These are phyloP conservation scores for Takakia lepidozioides DNA, from an alignment of 225 moss, liverwort and hornwort genomes.

Conservation along the genomic window DNA sequence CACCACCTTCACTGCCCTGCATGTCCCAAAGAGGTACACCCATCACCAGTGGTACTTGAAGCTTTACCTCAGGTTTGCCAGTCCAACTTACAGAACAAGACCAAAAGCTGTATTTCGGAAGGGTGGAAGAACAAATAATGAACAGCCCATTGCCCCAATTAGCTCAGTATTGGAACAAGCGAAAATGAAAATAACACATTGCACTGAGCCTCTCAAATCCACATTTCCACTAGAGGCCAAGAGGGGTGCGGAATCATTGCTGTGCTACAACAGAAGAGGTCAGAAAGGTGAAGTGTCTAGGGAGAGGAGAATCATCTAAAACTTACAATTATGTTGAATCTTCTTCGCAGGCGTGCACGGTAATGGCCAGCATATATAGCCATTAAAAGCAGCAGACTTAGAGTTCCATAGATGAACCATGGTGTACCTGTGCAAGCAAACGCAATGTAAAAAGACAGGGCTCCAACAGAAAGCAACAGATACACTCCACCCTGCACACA, in stretches of 20 bases:
- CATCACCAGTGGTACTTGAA: not conserved
- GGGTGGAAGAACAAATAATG: not conserved
- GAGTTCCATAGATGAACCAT: conserved; percentile 48
- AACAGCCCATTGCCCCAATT: not conserved
- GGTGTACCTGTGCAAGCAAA: conserved; percentile 49
- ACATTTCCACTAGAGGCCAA: too few relatives aligned
- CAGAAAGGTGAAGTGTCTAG: too few relatives aligned
- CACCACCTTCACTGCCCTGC: conserved; percentile 55
- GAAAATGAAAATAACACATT: too few relatives aligned
- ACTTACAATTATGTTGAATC: conserved; percentile 57
- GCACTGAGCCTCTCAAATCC: too few relatives aligned
- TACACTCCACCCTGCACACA: conserved; percentile 57
- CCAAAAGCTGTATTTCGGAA: too few relatives aligned
- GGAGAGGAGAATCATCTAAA: not conserved
- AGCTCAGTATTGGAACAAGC: too few relatives aligned
- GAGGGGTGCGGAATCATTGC: too few relatives aligned
- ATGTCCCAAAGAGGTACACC: not conserved
- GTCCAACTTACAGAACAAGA: too few relatives aligned
- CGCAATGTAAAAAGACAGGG: conserved; percentile 41
- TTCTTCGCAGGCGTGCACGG: conserved; percentile 45
- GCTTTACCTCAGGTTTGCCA: not conserved
- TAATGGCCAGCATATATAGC: conserved; percentile 53
- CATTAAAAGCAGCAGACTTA: conserved; percentile 26
- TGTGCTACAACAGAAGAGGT: too few relatives aligned
- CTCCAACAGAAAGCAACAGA: conserved; percentile 37